phyloP scores from a whole-genome alignment of 371 early-diverging fungal genomes.

The Furculomyces boomerangus region DNA sequence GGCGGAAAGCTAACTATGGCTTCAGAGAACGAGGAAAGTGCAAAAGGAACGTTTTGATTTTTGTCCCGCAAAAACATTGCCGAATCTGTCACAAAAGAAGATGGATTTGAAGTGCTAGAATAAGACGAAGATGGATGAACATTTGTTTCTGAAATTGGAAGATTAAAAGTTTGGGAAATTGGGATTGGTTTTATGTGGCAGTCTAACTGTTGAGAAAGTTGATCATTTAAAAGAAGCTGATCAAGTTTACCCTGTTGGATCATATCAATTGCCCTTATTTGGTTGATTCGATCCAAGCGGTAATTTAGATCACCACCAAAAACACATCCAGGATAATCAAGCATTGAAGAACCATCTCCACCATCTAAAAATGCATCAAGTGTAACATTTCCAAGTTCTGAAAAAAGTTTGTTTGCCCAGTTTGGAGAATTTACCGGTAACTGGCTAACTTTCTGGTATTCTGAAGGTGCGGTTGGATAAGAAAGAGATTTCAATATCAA shows the following conservation, averaged over 20 bases:
- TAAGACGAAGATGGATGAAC: background rate
- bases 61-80: background rate
- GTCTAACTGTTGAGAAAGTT: conserved; percentile 48
- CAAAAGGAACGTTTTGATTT: background rate
- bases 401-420: background rate
- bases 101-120: background rate
- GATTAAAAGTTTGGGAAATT: background rate
- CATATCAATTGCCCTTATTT: conserved; percentile 13
- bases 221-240: conserved; percentile 22
- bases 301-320: conserved; percentile 89
- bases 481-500: conserved; percentile 53
- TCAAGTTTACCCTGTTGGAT: conserved; percentile 11
- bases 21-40: conserved; percentile 50
- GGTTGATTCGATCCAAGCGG: conserved; percentile 47
- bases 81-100: background rate
- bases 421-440: background rate
- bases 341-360: conserved; percentile 16
- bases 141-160: background rate
- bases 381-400: conserved; percentile 15
- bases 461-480: conserved; percentile 47
- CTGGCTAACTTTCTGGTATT: conserved; percentile 12
- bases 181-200: conserved; percentile 24
- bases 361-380: conserved; percentile 22
- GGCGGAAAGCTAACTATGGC: conserved; percentile 66
- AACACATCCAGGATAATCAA: conserved; percentile 21